phyloP scores from a whole-genome alignment of 2,329 filamentous ascomycete species.

The Aspergillus ruber region DNA sequence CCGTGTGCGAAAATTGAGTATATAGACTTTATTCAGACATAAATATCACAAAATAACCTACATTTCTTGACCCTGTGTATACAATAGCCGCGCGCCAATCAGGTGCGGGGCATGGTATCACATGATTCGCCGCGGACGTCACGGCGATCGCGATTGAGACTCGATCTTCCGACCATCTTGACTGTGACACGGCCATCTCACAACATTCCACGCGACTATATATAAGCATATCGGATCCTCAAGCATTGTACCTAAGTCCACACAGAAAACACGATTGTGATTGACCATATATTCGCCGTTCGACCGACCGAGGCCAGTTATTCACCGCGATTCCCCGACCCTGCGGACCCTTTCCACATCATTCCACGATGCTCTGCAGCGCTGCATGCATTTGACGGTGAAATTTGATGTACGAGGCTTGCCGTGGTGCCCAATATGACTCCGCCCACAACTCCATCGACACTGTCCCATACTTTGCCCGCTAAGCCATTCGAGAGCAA shows the following conservation, averaged over 20 bases:
- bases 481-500: conserved; percentile 27
- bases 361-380: not conserved
- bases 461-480: conserved; percentile 15
- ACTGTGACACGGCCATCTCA: not conserved
- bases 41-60: not conserved
- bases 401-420: conserved; percentile 3
- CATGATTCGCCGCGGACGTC: conserved; percentile 9
- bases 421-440: conserved; percentile 13
- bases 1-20: too few species aligned
- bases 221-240: not conserved
- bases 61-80: not conserved
- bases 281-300: not conserved
- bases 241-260: not conserved
- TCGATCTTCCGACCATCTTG: not conserved
- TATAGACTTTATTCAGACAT: too few species aligned
- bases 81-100: not conserved
- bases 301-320: not conserved
- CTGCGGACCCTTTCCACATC: not conserved
- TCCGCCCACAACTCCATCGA: conserved; percentile 14
- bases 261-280: not conserved
- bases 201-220: not conserved
- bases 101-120: conserved; percentile 3
- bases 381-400: not conserved
- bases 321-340: not conserved
- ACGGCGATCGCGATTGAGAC: conserved; percentile 1